phyloP scores from a whole-genome alignment of 2,329 filamentous ascomycete genomes.

The Penicillium hesseltinei region DNA sequence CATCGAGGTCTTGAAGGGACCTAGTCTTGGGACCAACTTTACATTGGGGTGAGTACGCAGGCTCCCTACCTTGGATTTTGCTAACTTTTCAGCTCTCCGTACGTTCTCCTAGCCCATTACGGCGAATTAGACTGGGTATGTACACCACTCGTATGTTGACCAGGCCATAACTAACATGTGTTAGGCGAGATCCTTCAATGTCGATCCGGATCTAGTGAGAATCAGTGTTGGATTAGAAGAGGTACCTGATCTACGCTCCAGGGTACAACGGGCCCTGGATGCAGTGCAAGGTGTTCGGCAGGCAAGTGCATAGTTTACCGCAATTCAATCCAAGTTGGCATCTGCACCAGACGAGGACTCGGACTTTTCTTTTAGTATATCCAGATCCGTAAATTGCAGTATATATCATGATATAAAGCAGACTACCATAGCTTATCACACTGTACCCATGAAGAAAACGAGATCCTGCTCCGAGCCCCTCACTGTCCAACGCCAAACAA shows the following conservation, averaged over 20 bases:
- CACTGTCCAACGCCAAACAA: background rate
- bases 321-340: background rate
- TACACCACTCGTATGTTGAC: conserved; percentile 12
- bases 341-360: background rate
- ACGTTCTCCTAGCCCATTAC: conserved; percentile 89
- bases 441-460: conserved; percentile 9
- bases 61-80: background rate
- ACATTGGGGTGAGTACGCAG: conserved; percentile 62
- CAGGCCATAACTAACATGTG: conserved; percentile 14
- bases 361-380: background rate
- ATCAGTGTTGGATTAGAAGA: conserved; percentile 91
- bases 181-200: conserved; percentile 72
- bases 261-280: conserved; percentile 68
- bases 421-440: background rate
- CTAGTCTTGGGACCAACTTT: conserved; percentile 94
- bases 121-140: conserved; percentile 82
- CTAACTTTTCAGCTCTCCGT: conserved; percentile 65
- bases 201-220: conserved; percentile 75
- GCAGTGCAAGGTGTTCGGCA: conserved; percentile 43
- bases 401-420: conserved; percentile 7
- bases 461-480: conserved; percentile 3
- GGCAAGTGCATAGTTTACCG: conserved; percentile 6
- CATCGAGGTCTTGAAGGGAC: conserved; percentile 85
- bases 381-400: conserved; percentile 15
- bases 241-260: conserved; percentile 59